Conservation (phyloP, 1,284 basidiomycete species). For the Pisolithus thermaeus region DNA sequence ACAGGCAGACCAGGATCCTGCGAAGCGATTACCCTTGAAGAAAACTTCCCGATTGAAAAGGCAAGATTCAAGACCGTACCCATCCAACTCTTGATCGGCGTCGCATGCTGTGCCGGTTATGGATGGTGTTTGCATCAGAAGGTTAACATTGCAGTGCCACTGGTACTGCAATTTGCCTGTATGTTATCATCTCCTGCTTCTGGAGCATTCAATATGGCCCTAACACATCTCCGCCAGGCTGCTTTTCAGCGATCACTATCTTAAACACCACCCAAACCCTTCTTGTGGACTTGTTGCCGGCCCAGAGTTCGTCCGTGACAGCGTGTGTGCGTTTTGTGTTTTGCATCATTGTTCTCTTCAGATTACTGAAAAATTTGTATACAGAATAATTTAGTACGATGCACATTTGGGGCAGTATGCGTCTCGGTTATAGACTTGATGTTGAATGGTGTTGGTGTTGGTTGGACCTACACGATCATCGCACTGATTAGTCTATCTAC, state of each 20-base stretch:
- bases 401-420: conserved; percentile 40
- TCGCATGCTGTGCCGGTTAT: conserved; percentile 47
- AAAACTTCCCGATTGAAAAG: conserved; percentile 52
- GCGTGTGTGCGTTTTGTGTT: conserved; percentile 45
- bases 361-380: neutral
- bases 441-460: conserved; percentile 36
- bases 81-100: conserved; percentile 35
- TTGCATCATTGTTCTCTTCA: conserved; percentile 10
- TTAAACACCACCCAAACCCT: conserved; percentile 52
- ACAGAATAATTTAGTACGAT: conserved; percentile 49
- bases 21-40: conserved; percentile 27
- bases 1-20: conserved; percentile 19
- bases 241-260: conserved; percentile 26
- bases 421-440: conserved; percentile 44
- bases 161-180: conserved; percentile 56
- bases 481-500: conserved; percentile 32
- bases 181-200: conserved; percentile 22
- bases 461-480: conserved; percentile 48
- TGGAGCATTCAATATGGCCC: neutral
- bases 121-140: conserved; percentile 56
- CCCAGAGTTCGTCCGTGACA: conserved; percentile 55
- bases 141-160: conserved; percentile 48
- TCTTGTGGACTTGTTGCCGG: conserved; percentile 56
- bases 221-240: neutral
- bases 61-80: conserved; percentile 46